Base-by-base conservation (phyloP, 148 eudicot species). In the Camellia sinensis region DNA sequence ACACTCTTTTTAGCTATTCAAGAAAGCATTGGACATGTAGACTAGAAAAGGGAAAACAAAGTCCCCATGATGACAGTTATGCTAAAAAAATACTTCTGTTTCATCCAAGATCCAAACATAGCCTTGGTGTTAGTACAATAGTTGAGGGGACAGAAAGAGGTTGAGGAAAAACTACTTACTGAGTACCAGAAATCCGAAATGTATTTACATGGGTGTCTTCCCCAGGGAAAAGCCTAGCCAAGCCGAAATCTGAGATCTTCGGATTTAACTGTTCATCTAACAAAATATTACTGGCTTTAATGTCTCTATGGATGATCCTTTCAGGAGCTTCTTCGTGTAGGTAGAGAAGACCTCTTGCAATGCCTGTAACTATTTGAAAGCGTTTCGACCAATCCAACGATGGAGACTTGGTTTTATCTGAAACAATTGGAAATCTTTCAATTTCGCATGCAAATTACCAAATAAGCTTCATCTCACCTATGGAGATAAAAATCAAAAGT, bases 311-410 rank as follows among this genome's bases (percentile, higher is more conserved):
- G 57, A 92, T 90, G 71, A 91, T 91, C 86, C 95, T 88, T 84
- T 80, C 90, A n/a, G 93, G 97, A 43, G 97, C 97, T 79, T 94
- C 95, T 86, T 92, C 98, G 48, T 94, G 97, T 60, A 94, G 83
- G 79, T 94, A 92, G 37, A 92, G 90, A 81, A 94, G 93, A 67
- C 95, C 98, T 79, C 91, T 87, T 66, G 89, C 89, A 77, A 92
- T 71, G 44, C 97, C 97, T 3, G 80, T 78, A 70, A 92, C 82
- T 63, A 94, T 89, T 60, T 65, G 86, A 74, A 82, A 89, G 67
- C 98, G 80, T 82, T n/a, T 88, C 18, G 85, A 76, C 98, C 98
- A 94, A 84, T 85, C 87, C 87, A 94, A 88, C 48, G 80, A 71
- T 73, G 83, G 59, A 46, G 91, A 85, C 81, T 88, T 82, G 46